Base-by-base conservation (phyloP, 805 yeast species). In the Saitoella complicata region DNA sequence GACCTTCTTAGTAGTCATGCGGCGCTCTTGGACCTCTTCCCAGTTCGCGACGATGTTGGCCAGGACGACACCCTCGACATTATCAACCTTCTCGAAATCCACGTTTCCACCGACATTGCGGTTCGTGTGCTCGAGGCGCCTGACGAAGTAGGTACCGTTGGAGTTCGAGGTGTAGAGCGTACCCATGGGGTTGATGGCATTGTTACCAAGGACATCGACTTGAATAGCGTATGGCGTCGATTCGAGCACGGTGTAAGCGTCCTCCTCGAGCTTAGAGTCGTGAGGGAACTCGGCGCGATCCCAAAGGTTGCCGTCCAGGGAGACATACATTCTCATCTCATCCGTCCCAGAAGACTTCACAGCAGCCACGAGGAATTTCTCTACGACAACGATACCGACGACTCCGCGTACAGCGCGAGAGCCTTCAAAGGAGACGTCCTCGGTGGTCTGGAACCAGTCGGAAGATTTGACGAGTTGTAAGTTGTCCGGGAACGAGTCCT, bases 11-110 rank as follows among this genome's bases (percentile, higher is more conserved):
- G 32, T 45, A n/a, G 11, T 33, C 30, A 34, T n/a, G 30, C 40
- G 35, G 7, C 36, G 31, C 10, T 21, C 37, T 9, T 30, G 31
- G 10, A 45, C 43, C 21, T 52, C 52, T n/a, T 45, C 47, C 42
- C 56, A 53, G 50, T 57, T 46, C 37, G 44, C 40, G 32, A 46
- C 60, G 33, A 55, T 45, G 52, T 71, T 72, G 7, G 75, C 70
- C 40, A 80, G 54, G 71, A 80, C 71, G 10, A 73, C 69, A 7
- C 86, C 87, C 47, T 78, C 82, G 31, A 76, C 64, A 12, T 65
- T 66, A 47, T 69, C 66, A 12, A 76, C 64, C 49, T 69, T 70
- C 35, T 64, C 65, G 12, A 71, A 56, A 12, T 60, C 56, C 30
- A 68, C 62, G 39, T 65, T 58, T 6, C 72, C 73, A 13, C 59